Conservation (phyloP, 768 basidiomycete species). For the Russula sp. region DNA sequence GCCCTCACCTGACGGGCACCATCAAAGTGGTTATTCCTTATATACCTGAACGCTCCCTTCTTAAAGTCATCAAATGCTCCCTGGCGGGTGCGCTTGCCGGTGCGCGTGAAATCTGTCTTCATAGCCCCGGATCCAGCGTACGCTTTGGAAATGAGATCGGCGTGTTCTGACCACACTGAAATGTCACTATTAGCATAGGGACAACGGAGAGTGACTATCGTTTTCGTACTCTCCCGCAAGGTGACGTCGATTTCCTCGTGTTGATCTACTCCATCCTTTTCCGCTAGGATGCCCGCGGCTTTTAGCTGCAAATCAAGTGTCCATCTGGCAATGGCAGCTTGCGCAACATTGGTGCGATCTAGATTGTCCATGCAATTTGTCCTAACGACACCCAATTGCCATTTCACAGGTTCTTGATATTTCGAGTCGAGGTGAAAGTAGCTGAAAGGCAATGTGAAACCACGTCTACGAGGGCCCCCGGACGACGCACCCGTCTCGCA, state of each 20-base stretch:
- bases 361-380: constrained; percentile 98
- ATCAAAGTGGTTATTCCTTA: constrained; percentile 97
- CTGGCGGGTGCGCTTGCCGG: constrained; percentile 78
- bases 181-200: constrained; percentile 10
- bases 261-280: constrained; percentile 71
- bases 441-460: constrained; percentile 34
- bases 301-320: constrained; percentile 73
- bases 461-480: background rate
- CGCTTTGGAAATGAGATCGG: constrained; percentile 80
- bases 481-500: constrained; percentile 54
- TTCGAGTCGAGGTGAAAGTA: constrained; percentile 69
- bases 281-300: constrained; percentile 62
- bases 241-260: constrained; percentile 73
- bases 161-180: constrained; percentile 97
- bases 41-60: constrained; percentile 78
- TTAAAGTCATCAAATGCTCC: constrained; percentile 80
- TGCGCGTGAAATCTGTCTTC: constrained; percentile 95
- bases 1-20: constrained; percentile 72
- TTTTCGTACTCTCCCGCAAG: constrained; percentile 77
- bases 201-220: background rate
- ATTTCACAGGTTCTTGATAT: constrained; percentile 41
- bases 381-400: constrained; percentile 75
- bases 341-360: constrained; percentile 95
- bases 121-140: constrained; percentile 95
- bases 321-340: constrained; percentile 86